These are phyloP conservation scores for Neocucurbitaria cava DNA, from an alignment of 2,329 filamentous ascomycete genomes.

Conservation along the genomic window DNA sequence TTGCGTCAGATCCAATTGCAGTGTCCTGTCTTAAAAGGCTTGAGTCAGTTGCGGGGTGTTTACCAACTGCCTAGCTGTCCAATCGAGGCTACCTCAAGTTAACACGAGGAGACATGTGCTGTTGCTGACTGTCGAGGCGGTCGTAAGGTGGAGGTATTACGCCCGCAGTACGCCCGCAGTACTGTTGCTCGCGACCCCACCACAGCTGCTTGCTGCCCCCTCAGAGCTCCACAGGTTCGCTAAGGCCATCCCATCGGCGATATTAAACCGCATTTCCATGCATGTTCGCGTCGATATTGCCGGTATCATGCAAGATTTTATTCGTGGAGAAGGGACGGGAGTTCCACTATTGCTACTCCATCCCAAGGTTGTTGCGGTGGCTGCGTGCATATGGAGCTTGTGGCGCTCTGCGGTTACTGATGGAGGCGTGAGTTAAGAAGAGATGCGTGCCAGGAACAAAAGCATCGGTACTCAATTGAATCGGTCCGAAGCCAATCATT, in stretches of 20 bases:
- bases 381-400: constrained; percentile 4
- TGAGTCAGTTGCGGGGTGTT: not conserved
- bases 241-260: constrained; percentile 23
- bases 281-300: constrained; percentile 19
- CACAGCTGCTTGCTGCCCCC: constrained; percentile 1
- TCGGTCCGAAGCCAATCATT: not conserved
- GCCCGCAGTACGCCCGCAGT: not conserved
- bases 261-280: constrained; percentile 26
- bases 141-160: not conserved
- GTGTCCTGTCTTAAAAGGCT: not conserved
- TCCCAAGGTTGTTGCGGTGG: constrained; percentile 15
- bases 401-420: constrained; percentile 7
- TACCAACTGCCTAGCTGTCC: not conserved
- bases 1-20: not conserved
- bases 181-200: constrained; percentile 20
- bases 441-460: constrained; percentile 1
- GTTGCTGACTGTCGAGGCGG: not conserved
- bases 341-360: constrained; percentile 9
- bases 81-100: not conserved
- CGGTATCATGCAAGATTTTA: constrained; percentile 14
- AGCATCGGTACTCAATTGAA: not conserved
- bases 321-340: constrained; percentile 18
- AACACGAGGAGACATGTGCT: not conserved
- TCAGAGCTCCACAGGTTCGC: constrained; percentile 9
- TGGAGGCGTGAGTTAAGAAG: constrained; percentile 20